Percentiles rank a stretch among this genome's conserved stretches.
phyloP scores from a whole-genome alignment of 305 asterid species.

The Fraxinus xanthoxyloides region DNA sequence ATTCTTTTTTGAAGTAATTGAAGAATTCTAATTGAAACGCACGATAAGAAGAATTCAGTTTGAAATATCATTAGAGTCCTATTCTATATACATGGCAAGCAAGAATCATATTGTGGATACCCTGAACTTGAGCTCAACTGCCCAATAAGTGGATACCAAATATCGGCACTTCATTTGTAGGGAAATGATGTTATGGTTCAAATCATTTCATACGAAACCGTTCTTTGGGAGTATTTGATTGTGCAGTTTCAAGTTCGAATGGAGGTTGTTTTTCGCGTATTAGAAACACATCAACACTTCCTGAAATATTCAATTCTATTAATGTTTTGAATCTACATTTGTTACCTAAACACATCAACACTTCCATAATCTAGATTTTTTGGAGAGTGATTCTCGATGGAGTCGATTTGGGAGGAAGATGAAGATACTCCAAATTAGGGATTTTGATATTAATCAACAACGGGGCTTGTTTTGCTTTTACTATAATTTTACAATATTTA shows the following conservation, averaged over 20 bases:
- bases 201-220: conserved; percentile 24
- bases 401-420: neutral
- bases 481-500: too few relatives aligned
- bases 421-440: neutral
- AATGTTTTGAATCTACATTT: conserved; percentile 28
- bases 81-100: conserved; percentile 27
- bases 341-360: conserved; percentile 21
- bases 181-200: conserved; percentile 19
- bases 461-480: neutral
- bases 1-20: too few relatives aligned
- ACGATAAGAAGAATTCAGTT: too few relatives aligned
- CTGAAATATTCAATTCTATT: neutral
- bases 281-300: conserved; percentile 27
- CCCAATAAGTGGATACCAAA: conserved; percentile 24
- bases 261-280: conserved; percentile 17
- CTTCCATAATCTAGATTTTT: neutral
- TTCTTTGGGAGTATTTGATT: conserved; percentile 23
- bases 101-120: conserved; percentile 39
- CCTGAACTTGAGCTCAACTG: conserved; percentile 38
- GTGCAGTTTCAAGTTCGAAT: conserved; percentile 4
- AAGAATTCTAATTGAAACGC: too few relatives aligned
- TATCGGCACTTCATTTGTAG: neutral
- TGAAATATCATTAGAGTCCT: too few relatives aligned
- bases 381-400: neutral
- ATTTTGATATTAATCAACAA: too few relatives aligned